Base-by-base conservation (phyloP, 1,284 basidiomycete species). In the Ustilago tritici region DNA sequence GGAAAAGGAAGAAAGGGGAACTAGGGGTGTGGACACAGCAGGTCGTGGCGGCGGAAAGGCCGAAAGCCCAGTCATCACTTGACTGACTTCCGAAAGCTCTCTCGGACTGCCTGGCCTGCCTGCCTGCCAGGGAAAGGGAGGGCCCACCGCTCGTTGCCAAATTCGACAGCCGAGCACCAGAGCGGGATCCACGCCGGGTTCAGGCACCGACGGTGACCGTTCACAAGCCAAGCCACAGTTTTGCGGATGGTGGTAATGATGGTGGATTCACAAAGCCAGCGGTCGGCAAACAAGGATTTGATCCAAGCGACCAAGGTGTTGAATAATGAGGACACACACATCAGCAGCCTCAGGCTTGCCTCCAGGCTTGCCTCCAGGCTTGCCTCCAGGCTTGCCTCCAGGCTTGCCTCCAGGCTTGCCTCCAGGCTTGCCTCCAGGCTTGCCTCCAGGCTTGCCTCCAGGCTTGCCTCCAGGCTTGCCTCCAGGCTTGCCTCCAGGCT, bases 21-120 rank as follows among this genome's bases (percentile, higher is more conserved):
- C 23, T 3, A 31, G 8, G 1, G 4, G n/a, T 12, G 28, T 50
- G 49, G 49, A 50, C 47, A 32, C 47, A 54, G 17, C 52, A 23
- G 52, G 52, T 36, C 52, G 34, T 54, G 32, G 34, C 52, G 34
- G 52, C 23, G 34, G 52, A 54, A 54, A 32, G 28, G 28, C 17
- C 23, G 9, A 12, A 10, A 23, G n/a, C 19, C 3, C 47, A 28
- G 47, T 28, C 19, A 23, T 23, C 47, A 12, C 7, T 43, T 43
- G 28, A 28, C 49, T 12, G 31, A 11, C 49, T 50, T 50, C 28
- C 28, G 49, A 50, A 50, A 50, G 49, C 49, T 50, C 28, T 14
- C 28, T 14, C 49, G 28, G 28, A 32, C 49, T 19, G 47, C 23
- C 23, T 23, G 47, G 23, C 23, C 23, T 28, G 23, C 23, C 23